A percentile compares a stretch with the other conserved stretches of the same genome.
Evolutionary conservation across 1,139 yeast genomes (phyloP).

Genomic region (Trichomonascaceae sp.): DNA sequence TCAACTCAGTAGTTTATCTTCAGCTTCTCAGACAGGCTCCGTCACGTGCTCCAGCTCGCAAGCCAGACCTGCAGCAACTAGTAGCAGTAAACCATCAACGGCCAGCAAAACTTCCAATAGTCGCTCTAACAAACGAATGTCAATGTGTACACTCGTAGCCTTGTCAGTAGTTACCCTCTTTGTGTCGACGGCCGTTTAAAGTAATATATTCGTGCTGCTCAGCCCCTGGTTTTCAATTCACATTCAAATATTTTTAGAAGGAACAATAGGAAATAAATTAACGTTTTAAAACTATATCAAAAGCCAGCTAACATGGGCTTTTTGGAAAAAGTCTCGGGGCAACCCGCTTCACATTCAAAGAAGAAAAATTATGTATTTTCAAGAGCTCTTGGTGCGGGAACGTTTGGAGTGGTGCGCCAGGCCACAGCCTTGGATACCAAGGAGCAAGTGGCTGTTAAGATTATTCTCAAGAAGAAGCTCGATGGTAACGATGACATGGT

Average conservation of each 20-base stretch:
- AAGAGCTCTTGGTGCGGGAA: conserved; percentile 81
- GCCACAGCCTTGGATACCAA: conserved; percentile 55
- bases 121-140: background rate
- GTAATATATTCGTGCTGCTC: background rate
- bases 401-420: conserved; percentile 81
- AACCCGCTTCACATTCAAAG: conserved; percentile 62
- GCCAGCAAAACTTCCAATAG: background rate
- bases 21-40: background rate
- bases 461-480: conserved; percentile 72
- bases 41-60: background rate
- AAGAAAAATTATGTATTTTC: conserved; percentile 68
- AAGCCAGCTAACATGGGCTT: conserved; percentile 3
- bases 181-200: background rate
- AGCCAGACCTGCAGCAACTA: background rate
- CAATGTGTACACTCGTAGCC: background rate
- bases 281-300: background rate
- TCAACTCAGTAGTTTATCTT: background rate
- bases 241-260: background rate
- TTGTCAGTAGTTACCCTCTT: background rate
- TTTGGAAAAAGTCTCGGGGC: conserved; percentile 52
- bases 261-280: background rate
- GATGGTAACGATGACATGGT: conserved; percentile 69
- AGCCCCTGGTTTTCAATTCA: background rate
- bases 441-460: conserved; percentile 81
- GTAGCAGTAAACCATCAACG: background rate